Percentiles rank a stretch among this genome's conserved stretches.
phyloP scores from a whole-genome alignment of 768 basidiomycete species.

The Obba rivulosa region DNA sequence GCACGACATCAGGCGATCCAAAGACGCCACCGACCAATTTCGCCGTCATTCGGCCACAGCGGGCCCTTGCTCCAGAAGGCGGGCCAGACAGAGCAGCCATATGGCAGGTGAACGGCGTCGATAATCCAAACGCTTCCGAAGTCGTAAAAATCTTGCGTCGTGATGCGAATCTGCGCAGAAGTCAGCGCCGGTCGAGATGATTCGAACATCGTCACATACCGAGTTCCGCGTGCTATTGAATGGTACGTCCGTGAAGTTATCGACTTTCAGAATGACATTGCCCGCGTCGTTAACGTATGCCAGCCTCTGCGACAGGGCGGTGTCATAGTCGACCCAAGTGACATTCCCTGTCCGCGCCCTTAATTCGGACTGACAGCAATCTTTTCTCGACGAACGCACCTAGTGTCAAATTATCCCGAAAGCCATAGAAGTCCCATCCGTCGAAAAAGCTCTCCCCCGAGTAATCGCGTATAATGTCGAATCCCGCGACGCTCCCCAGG shows the following conservation, averaged over 20 bases:
- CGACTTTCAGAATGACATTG: constrained; percentile 68
- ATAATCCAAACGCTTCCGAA: constrained; percentile 43
- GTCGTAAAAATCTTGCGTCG: constrained; percentile 36
- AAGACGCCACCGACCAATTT: constrained; percentile 20
- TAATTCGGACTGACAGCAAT: not conserved
- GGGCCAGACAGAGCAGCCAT: constrained; percentile 55
- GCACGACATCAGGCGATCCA: not conserved
- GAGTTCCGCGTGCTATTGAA: constrained; percentile 51
- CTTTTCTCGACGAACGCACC: constrained; percentile 18
- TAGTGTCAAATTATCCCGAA: constrained; percentile 35
- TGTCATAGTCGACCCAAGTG: constrained; percentile 46
- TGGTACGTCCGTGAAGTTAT: constrained; percentile 56
- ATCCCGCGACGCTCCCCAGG: constrained; percentile 11
- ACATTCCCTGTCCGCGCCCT: constrained; percentile 45
- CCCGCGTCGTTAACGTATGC: constrained; percentile 57
- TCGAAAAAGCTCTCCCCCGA: constrained; percentile 39
- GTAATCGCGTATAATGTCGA: constrained; percentile 33
- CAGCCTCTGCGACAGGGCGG: constrained; percentile 43
- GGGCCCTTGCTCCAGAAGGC: constrained; percentile 28
- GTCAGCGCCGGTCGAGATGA: not conserved
- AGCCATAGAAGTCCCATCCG: constrained; percentile 38
- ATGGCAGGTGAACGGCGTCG: constrained; percentile 45
- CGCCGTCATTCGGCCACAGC: constrained; percentile 40
- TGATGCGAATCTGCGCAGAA: constrained; percentile 36
- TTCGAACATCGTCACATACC: constrained; percentile 30